These are phyloP conservation scores for Didymella sp. DNA, from an alignment of 2,329 filamentous ascomycete species.

Conservation along the genomic window DNA sequence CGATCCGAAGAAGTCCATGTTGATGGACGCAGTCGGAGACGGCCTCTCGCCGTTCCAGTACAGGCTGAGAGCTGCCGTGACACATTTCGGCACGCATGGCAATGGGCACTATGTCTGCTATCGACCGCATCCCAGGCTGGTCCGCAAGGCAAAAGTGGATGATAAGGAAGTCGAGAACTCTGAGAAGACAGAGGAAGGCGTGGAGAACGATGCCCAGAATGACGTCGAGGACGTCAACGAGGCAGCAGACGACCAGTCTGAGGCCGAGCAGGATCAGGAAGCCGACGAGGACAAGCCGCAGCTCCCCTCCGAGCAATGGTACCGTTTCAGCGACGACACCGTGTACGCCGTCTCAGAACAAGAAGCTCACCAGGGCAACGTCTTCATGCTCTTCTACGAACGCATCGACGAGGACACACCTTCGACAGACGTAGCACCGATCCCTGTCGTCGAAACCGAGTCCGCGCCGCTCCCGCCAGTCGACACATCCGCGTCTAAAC, in stretches of 20 bases:
- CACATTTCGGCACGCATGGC: conserved; percentile 88
- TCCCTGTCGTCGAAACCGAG: conserved; percentile 4
- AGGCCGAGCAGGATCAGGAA: conserved; percentile 16
- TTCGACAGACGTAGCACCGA: background rate
- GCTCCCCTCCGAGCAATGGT: conserved; percentile 69
- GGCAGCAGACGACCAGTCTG: background rate
- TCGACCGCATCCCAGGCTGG: conserved; percentile 66
- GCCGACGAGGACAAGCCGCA: conserved; percentile 26
- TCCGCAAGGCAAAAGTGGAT: background rate
- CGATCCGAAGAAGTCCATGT: conserved; percentile 75
- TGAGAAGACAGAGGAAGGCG: conserved; percentile 6
- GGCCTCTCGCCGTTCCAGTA: conserved; percentile 61
- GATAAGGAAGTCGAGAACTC: conserved; percentile 5
- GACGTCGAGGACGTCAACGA: background rate
- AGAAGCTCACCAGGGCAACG: conserved; percentile 76
- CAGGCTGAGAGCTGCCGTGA: conserved; percentile 81
- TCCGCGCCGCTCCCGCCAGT: conserved; percentile 33
- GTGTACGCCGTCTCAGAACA: conserved; percentile 77
- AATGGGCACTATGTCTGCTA: conserved; percentile 97
- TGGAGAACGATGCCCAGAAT: background rate
- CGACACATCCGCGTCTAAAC: background rate
- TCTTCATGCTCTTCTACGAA: conserved; percentile 98
- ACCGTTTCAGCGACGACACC: conserved; percentile 87
- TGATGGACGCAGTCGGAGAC: conserved; percentile 55
- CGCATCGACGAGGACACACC: conserved; percentile 33